A percentile compares a stretch with the other conserved stretches of the same genome.
Conservation (phyloP, 108 stramenopile species). For the Aurantiochytrium sp. region DNA sequence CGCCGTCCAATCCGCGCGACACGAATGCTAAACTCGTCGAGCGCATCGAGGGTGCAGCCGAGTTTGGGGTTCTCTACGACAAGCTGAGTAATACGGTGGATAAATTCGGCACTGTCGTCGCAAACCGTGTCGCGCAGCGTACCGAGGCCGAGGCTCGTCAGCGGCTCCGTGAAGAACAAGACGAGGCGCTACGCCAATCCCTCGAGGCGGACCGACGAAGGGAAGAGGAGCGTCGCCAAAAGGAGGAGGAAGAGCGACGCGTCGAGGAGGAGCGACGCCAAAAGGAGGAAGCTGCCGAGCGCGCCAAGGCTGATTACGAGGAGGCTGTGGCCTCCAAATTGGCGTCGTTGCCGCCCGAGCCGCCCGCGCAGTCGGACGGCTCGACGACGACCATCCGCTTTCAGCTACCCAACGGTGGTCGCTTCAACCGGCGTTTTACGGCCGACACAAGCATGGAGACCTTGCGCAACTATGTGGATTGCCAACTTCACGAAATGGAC, state of each 20-base stretch:
- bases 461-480: constrained; percentile 2
- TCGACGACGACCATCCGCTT: not conserved
- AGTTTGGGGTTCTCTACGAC: not conserved
- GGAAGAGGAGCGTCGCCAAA: not conserved
- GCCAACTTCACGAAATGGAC: not conserved
- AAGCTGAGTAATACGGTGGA: not conserved
- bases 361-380: not conserved
- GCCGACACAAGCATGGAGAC: not conserved
- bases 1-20: not conserved
- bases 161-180: not conserved
- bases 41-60: not conserved
- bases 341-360: not conserved
- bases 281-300: not conserved
- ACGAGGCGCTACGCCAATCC: not conserved
- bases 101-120: not conserved
- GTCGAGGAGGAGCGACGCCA: not conserved
- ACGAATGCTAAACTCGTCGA: not conserved
- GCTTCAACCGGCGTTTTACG: not conserved
- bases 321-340: not conserved
- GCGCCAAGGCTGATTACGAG: not conserved
- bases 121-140: not conserved
- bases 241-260: not conserved
- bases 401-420: not conserved
- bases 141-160: constrained; percentile 5
- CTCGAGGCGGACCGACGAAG: not conserved